Base-by-base conservation (phyloP, 352 stramenopile species). In the Globisporangium polare region DNA sequence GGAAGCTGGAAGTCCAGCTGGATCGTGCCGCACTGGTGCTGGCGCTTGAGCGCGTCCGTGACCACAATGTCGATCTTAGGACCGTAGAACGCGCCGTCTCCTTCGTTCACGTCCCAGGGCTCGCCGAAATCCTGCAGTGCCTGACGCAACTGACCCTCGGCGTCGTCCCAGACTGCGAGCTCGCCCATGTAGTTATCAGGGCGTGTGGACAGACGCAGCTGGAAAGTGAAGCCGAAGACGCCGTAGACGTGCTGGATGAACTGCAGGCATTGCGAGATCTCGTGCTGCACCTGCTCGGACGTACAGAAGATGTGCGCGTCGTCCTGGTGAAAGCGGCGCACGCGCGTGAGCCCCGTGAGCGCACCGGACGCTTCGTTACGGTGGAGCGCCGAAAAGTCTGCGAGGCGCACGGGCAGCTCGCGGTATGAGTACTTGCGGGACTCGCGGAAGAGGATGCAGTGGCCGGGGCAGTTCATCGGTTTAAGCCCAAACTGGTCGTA, bases 51-150 rank as follows among this genome's bases (percentile, higher is more conserved):
- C 15, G 96, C 96, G 80, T 99, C 97, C 51, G 89, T 92, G 63
- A 99, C 97, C 58, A 98, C 97, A 43, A 99, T 88, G 75, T 99
- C 97, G 68, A 99, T 99, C 77, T 98, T 98, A 18, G 96, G 96
- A 2, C 96, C 96, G 73, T 99, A 99, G 64, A 99, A 99, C 7
- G 96, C 96, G 61, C 96, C 96, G 55, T 97, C 96, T 49, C 95
- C 96, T 72, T 96, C 88, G 74, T 99, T 97, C 20, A 98, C 83
- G 26, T 63, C 78, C 82, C 83, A 95, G 9, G 82, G 78, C 61
- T 89, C 51, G 42, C 71, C 80, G 57, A 94, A 93, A 15, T 83
- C 78, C 33, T 88, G 66, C 18, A 95, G 60, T 24, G 86, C 86
- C 33, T 83, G 33, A 12, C 70, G 67, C 13, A 95, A 68, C 59